phyloP scores from a whole-genome alignment of 2,329 filamentous ascomycete genomes.

The Sarocladium brachiariae region DNA sequence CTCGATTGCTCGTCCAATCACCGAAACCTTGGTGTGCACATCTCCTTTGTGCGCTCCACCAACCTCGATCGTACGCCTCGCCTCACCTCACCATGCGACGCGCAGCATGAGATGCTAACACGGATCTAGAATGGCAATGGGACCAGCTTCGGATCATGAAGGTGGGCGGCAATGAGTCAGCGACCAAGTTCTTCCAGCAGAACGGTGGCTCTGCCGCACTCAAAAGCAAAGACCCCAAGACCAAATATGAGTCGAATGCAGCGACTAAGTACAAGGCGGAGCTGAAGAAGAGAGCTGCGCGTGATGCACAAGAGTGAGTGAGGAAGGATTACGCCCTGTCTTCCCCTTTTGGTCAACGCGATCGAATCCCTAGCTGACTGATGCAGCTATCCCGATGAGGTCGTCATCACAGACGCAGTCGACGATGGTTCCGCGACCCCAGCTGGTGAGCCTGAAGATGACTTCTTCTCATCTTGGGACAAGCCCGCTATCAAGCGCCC shows the following conservation, averaged over 20 bases:
- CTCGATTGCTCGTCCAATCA: constrained; percentile 97
- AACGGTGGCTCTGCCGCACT: constrained; percentile 91
- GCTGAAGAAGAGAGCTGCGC: constrained; percentile 74
- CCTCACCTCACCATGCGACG: background rate
- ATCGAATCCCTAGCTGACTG: constrained; percentile 17
- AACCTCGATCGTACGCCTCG: constrained; percentile 84
- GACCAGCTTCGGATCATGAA: constrained; percentile 97
- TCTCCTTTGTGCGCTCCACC: constrained; percentile 96
- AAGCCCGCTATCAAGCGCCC: constrained; percentile 96
- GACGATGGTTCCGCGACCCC: constrained; percentile 68
- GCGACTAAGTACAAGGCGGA: constrained; percentile 98
- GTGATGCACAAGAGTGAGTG: constrained; percentile 76
- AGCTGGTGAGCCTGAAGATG: constrained; percentile 79
- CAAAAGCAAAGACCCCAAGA: constrained; percentile 93
- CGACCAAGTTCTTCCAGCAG: constrained; percentile 96
- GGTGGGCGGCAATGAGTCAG: constrained; percentile 95
- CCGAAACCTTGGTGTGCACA: constrained; percentile 95
- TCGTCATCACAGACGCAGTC: constrained; percentile 71
- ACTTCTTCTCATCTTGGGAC: constrained; percentile 99
- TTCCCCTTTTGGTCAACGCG: too few species aligned
- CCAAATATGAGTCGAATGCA: constrained; percentile 91
- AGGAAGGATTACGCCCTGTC: too few species aligned
- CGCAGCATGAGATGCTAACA: background rate
- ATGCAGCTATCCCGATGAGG: constrained; percentile 68
- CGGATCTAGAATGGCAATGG: constrained; percentile 86